Conservation (phyloP, 306 rosid species). For the Lupinus albus region DNA sequence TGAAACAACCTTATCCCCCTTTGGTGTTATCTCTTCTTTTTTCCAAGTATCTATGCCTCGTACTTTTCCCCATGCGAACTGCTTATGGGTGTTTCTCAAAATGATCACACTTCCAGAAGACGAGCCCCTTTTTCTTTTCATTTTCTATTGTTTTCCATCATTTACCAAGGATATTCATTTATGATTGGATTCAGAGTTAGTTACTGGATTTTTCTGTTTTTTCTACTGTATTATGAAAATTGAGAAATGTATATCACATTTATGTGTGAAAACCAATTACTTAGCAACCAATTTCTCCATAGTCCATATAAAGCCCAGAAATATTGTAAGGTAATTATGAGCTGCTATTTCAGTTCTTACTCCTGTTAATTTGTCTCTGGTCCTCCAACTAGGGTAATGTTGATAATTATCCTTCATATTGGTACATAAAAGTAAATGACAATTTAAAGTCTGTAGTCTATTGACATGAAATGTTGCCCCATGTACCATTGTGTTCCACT, state of each 20-base stretch:
- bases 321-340: not conserved
- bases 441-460: not conserved
- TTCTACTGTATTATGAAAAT: slow-evolving; percentile 5
- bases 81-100: not conserved
- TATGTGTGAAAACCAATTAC: not conserved
- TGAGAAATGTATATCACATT: not conserved
- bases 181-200: not conserved
- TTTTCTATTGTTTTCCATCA: slow-evolving; percentile 2
- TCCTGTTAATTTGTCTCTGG: slow-evolving; percentile 16
- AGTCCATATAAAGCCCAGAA: not conserved
- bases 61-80: not conserved
- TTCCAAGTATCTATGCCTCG: not conserved
- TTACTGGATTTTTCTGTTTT: slow-evolving; percentile 4
- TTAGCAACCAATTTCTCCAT: not conserved
- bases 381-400: not conserved
- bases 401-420: not conserved
- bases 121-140: slow-evolving; percentile 12
- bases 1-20: slow-evolving; percentile 9
- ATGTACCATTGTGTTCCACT: not conserved
- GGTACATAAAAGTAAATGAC: not conserved
- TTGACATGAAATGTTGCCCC: not conserved
- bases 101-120: slow-evolving; percentile 17
- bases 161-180: slow-evolving; percentile 2
- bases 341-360: slow-evolving; percentile 17
- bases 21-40: not conserved